phyloP scores from a whole-genome alignment of 192 early-diverging fungal genomes.

The Gaertneriomyces semiglobifer region DNA sequence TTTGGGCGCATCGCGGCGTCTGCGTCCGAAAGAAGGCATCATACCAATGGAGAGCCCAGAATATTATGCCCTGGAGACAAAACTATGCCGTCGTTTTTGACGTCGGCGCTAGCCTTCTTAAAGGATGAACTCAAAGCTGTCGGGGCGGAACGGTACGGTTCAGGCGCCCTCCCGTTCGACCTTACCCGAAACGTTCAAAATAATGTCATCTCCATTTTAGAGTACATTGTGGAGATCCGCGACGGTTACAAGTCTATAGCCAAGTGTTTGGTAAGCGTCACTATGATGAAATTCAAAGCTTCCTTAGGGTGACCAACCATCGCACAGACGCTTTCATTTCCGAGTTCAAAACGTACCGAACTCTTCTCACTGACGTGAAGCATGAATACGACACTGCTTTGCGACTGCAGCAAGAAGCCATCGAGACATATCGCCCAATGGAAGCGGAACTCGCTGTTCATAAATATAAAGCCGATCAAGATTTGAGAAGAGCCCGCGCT shows the following conservation, averaged over 20 bases:
- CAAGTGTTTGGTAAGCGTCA: conserved; percentile 41
- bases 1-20: neutral
- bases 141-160: conserved; percentile 27
- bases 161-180: neutral
- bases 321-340: conserved; percentile 48
- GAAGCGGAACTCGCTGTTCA: conserved; percentile 34
- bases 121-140: conserved; percentile 23
- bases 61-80: conserved; percentile 35
- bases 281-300: neutral
- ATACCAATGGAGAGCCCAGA: too few species aligned
- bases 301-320: neutral
- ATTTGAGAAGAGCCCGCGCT: conserved; percentile 26
- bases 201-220: conserved; percentile 2
- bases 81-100: conserved; percentile 32
- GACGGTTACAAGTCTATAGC: conserved; percentile 44
- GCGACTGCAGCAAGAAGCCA: conserved; percentile 23
- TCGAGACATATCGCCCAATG: conserved; percentile 26
- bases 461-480: conserved; percentile 37
- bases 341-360: conserved; percentile 56
- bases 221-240: conserved; percentile 23
- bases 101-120: conserved; percentile 20
- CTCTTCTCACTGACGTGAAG: conserved; percentile 54
- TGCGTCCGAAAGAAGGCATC: neutral
- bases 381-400: conserved; percentile 48
- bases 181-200: conserved; percentile 1